phyloP scores from a whole-genome alignment of 202 grass and related monocot species.

The Carex arenaria region DNA sequence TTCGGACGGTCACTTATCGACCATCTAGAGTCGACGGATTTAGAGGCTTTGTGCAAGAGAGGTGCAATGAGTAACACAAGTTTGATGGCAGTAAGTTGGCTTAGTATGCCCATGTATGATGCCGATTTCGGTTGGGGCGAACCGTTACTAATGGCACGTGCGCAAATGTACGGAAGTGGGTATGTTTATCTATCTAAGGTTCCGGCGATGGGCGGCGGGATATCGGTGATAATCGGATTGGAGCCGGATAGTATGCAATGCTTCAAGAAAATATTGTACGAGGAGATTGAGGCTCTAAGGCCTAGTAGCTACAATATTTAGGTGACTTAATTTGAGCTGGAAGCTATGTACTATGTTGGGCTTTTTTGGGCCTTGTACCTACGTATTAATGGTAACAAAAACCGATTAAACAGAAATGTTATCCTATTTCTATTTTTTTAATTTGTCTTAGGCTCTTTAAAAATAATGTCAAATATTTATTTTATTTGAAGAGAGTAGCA shows the following conservation, averaged over 20 bases:
- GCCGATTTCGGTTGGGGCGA: slow-evolving; percentile 27
- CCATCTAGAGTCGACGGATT: slow-evolving; percentile 20
- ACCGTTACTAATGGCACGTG: slow-evolving; percentile 15
- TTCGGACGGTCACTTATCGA: slow-evolving; percentile 34
- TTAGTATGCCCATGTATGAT: slow-evolving; percentile 10
- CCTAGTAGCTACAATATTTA: not conserved
- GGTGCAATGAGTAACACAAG: not conserved
- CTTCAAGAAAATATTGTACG: slow-evolving; percentile 45
- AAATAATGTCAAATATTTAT: not conserved
- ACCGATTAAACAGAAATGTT: not conserved
- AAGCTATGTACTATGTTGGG: not conserved
- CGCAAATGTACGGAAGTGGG: not conserved
- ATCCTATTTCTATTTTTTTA: not conserved
- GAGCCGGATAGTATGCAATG: slow-evolving; percentile 33
- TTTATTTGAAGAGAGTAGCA: not conserved
- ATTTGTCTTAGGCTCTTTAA: not conserved
- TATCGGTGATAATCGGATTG: slow-evolving; percentile 25
- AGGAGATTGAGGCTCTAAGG: slow-evolving; percentile 19
- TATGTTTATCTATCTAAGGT: not conserved
- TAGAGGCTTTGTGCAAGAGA: not conserved
- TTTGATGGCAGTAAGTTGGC: slow-evolving; percentile 23
- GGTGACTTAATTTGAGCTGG: not conserved
- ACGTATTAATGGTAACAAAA: not conserved
- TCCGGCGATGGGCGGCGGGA: slow-evolving; percentile 12
- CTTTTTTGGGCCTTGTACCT: not conserved